Evolutionary conservation across 352 stramenopile genomes (phyloP), one percentile per base, ranked within the genome.

Genomic region (Phytopythium vexans): DNA sequence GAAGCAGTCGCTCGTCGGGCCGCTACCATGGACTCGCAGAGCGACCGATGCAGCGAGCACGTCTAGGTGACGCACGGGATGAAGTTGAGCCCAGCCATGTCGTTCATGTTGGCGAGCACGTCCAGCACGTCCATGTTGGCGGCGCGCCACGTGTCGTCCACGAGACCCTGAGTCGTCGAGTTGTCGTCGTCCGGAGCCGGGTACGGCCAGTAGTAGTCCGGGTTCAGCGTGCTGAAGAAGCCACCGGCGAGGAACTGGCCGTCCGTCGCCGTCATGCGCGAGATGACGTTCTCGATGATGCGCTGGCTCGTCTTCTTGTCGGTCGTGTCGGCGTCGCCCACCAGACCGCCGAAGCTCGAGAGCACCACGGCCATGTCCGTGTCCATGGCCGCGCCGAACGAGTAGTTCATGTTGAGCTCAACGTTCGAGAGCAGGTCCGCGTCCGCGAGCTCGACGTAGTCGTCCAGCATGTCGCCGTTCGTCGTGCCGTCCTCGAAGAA

Each of bases 171-270:
- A 21, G 56, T 55, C 10, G 74, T 86, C 3, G 61, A 31, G 58
- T 88, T 87, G 14, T 60, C 61, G 36, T 71, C 58, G 59, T 92
- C 71, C n/a, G 84, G 84, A 31, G 79, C 70, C 21, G 80, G 77
- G 66, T 92, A 90, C 14, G 81, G 62, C 82, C 82, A 94, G 59
- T 64, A 64, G 15, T 77, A 82, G 50, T 92, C 84, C 8, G 82
- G 82, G 72, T 94, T 94, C 7, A 94, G 57, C 31, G 76, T 80
- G 61, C 66, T 86, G 79, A 80, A 94, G 59, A 94, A 94, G 21
- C 84, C 84, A 39, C 84, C 84, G 1, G 79, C 77, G 3, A 94
- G 64, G 41, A 46, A 68, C 3, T 61, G 64, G 47, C 85, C 72
- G 7, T 71, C 66, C 7, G 66, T 73, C 39, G 54, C 56, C 37